Evolutionary conservation across 306 rosid species (phyloP).

Genomic region (Malus sylvestris): DNA sequence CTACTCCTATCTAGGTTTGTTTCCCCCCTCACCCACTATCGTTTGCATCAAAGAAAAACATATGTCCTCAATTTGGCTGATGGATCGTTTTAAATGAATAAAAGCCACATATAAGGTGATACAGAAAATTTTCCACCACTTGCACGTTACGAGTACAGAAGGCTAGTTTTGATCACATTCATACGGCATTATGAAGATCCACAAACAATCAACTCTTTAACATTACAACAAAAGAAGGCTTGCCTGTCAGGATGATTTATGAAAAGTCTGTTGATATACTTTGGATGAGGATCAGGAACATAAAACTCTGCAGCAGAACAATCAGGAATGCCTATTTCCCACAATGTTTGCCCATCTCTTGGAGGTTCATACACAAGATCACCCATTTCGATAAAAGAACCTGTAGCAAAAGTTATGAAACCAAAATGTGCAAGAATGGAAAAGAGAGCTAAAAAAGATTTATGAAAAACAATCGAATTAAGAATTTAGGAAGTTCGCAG

Average conservation of each 20-base stretch:
- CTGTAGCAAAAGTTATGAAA: constrained; percentile 29
- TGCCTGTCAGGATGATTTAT: constrained; percentile 86
- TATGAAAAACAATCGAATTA: neutral
- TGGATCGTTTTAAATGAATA: neutral
- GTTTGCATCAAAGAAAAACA: neutral
- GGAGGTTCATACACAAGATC: constrained; percentile 68
- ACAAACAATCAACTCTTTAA: neutral
- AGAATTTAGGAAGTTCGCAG: too few species aligned
- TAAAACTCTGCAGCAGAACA: constrained; percentile 85
- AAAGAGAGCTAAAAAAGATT: neutral
- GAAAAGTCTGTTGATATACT: constrained; percentile 59
- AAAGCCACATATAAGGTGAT: neutral
- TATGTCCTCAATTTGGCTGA: neutral
- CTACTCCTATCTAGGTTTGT: neutral
- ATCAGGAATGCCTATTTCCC: constrained; percentile 96
- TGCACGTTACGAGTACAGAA: neutral
- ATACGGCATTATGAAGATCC: neutral
- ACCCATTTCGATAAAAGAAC: constrained; percentile 51
- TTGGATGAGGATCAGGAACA: constrained; percentile 83
- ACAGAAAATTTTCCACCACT: neutral
- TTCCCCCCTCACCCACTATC: neutral
- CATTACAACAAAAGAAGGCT: neutral
- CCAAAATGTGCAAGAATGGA: neutral
- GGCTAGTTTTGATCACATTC: neutral
- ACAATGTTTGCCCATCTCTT: constrained; percentile 85